Percentiles rank a stretch among this genome's conserved stretches.
Evolutionary conservation across 1,139 yeast species (phyloP).

Genomic region (Williopsis jadinii): DNA sequence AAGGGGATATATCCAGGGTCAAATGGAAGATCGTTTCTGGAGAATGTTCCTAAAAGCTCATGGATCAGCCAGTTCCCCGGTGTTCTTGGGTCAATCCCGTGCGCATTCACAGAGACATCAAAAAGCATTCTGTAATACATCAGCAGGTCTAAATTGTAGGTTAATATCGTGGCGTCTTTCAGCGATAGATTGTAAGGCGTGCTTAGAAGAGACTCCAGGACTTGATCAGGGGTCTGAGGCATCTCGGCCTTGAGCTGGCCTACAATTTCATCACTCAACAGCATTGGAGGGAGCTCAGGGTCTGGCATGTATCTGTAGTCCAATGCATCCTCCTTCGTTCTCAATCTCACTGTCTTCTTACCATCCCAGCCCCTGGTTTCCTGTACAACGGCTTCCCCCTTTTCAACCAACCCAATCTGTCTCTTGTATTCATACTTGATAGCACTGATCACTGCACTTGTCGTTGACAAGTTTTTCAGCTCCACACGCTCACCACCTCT

Average conservation of each 20-base stretch:
- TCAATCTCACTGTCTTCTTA: slow-evolving; percentile 47
- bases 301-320: slow-evolving; percentile 96
- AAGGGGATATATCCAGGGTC: slow-evolving; percentile 32
- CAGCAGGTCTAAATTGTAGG: slow-evolving; percentile 44
- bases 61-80: slow-evolving; percentile 83
- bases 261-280: slow-evolving; percentile 36
- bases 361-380: slow-evolving; percentile 97
- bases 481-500: slow-evolving; percentile 71
- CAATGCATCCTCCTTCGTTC: slow-evolving; percentile 74
- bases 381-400: slow-evolving; percentile 34
- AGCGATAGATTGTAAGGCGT: slow-evolving; percentile 53
- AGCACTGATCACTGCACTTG: slow-evolving; percentile 75
- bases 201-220: slow-evolving; percentile 40
- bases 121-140: slow-evolving; percentile 22
- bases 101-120: slow-evolving; percentile 11
- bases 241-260: slow-evolving; percentile 32
- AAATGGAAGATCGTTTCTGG: slow-evolving; percentile 41
- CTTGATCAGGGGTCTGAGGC: slow-evolving; percentile 61
- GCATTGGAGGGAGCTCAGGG: slow-evolving; percentile 68
- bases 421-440: slow-evolving; percentile 68
- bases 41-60: slow-evolving; percentile 66
- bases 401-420: slow-evolving; percentile 41
- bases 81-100: slow-evolving; percentile 27
- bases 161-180: slow-evolving; percentile 63
- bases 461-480: slow-evolving; percentile 80